Percentiles rank a stretch among this genome's conserved stretches.
Evolutionary conservation across 495 filamentous ascomycete genomes (phyloP).

Genomic region (Clohesyomyces aquaticus): DNA sequence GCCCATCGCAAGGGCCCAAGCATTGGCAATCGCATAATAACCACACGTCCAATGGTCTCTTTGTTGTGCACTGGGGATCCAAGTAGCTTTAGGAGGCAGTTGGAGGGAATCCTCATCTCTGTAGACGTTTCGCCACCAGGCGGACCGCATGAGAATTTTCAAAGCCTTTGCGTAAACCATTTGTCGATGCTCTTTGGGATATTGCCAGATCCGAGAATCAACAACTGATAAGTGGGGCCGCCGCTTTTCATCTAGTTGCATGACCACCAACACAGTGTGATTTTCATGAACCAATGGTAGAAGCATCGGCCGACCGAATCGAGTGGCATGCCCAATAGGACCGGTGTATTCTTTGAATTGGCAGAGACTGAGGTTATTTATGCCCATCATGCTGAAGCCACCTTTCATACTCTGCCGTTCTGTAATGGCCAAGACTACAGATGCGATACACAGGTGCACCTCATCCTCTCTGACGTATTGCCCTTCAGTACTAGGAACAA

Average conservation of each 20-base stretch:
- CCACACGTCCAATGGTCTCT: neutral
- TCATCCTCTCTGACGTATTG: neutral
- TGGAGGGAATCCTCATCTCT: neutral
- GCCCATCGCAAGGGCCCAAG: slow-evolving; percentile 20
- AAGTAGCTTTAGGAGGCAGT: neutral
- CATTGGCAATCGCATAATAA: slow-evolving; percentile 6
- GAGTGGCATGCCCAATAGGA: too few relatives aligned
- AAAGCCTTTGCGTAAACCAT: neutral
- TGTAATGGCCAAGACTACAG: neutral
- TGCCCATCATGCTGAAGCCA: too few relatives aligned
- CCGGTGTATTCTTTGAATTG: too few relatives aligned
- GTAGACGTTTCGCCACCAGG: neutral
- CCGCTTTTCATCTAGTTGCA: neutral
- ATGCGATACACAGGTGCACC: neutral
- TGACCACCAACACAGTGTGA: neutral
- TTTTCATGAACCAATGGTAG: neutral
- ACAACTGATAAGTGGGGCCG: neutral
- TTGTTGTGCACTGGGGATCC: slow-evolving; percentile 7
- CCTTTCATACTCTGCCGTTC: too few relatives aligned
- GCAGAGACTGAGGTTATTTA: too few relatives aligned
- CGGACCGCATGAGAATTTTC: neutral
- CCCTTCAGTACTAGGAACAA: neutral
- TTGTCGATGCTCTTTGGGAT: neutral
- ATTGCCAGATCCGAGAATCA: neutral
- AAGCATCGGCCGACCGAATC: slow-evolving; percentile 1